phyloP scores from a whole-genome alignment of 768 basidiomycete species.

The Imleria badia region DNA sequence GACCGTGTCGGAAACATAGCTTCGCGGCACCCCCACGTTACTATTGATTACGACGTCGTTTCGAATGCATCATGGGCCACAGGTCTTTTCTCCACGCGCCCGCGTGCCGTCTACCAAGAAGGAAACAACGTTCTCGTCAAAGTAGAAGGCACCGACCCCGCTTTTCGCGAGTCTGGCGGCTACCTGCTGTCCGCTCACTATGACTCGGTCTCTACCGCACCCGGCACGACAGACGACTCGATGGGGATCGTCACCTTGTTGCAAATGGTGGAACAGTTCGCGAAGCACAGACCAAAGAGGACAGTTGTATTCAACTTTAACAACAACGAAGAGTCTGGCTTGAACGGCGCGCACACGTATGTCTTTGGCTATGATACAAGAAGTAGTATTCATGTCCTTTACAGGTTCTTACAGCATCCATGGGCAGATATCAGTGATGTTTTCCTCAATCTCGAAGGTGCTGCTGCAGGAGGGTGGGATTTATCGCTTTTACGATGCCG shows the following conservation, averaged over 20 bases:
- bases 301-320: slow-evolving; percentile 84
- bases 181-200: slow-evolving; percentile 81
- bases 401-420: slow-evolving; percentile 65
- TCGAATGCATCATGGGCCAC: slow-evolving; percentile 52
- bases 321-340: slow-evolving; percentile 79
- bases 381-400: not conserved
- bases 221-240: slow-evolving; percentile 77
- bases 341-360: slow-evolving; percentile 71
- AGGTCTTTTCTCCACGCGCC: slow-evolving; percentile 9
- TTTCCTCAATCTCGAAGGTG: slow-evolving; percentile 84
- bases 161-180: slow-evolving; percentile 35
- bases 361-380: slow-evolving; percentile 10
- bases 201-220: slow-evolving; percentile 75
- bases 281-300: slow-evolving; percentile 47
- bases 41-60: slow-evolving; percentile 49
- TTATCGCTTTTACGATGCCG: not conserved
- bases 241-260: slow-evolving; percentile 69
- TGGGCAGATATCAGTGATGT: slow-evolving; percentile 65
- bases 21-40: slow-evolving; percentile 42
- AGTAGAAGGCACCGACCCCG: slow-evolving; percentile 50
- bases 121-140: slow-evolving; percentile 68
- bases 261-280: slow-evolving; percentile 60
- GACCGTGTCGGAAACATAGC: slow-evolving; percentile 50
- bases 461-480: slow-evolving; percentile 70
- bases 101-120: slow-evolving; percentile 53